These are phyloP conservation scores for Pleurotus djamor DNA, from an alignment of 768 basidiomycete species.

Conservation along the genomic window DNA sequence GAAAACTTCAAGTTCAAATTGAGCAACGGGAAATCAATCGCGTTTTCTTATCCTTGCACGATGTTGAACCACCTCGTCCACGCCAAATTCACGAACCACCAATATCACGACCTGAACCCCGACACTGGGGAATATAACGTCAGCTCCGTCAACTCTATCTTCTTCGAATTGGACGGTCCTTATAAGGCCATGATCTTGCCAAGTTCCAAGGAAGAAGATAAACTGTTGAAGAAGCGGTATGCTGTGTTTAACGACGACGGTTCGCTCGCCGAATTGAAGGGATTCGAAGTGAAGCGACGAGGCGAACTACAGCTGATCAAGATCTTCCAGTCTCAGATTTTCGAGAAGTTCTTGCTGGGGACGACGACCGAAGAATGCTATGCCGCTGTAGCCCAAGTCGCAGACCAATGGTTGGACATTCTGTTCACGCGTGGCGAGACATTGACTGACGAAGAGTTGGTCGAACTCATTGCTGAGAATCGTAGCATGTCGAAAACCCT, in stretches of 20 bases:
- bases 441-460: conserved; percentile 86
- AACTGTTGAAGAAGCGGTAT: conserved; percentile 96
- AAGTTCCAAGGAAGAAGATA: conserved; percentile 99
- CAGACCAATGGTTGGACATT: conserved; percentile 97
- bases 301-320: conserved; percentile 99
- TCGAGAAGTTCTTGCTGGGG: conserved; percentile 95
- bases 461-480: conserved; percentile 98
- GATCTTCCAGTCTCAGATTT: conserved; percentile 98
- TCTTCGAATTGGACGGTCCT: conserved; percentile 98
- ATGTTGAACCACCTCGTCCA: conserved; percentile 99
- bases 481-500: conserved; percentile 96
- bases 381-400: conserved; percentile 87
- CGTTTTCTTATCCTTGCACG: conserved; percentile 96
- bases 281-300: conserved; percentile 97
- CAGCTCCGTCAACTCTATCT: conserved; percentile 97
- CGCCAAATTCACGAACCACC: conserved; percentile 94
- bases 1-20: conserved; percentile 98
- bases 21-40: conserved; percentile 79
- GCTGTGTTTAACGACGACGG: conserved; percentile 99
- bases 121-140: conserved; percentile 83
- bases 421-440: conserved; percentile 85
- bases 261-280: conserved; percentile 95
- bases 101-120: conserved; percentile 91
- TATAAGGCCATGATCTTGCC: conserved; percentile 99
- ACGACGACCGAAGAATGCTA: conserved; percentile 95